A percentile compares a stretch with the other conserved stretches of the same genome.
Conservation (phyloP, 129 eudicot species). For the Chrysanthemum makinoi region DNA sequence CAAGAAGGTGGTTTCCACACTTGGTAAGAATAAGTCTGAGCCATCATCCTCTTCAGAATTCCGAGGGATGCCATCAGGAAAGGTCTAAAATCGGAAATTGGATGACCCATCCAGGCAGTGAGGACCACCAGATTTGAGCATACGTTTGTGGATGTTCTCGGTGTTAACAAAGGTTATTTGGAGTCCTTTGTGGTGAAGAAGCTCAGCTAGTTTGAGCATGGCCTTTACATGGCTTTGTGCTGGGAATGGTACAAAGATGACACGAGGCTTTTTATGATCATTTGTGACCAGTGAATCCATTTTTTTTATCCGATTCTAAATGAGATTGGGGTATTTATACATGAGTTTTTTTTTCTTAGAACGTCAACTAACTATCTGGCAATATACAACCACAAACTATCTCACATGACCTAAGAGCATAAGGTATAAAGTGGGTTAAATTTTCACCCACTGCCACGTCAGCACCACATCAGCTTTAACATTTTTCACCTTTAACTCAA, state of each 20-base stretch:
- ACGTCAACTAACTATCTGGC: too few relatives aligned
- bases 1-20: conserved; percentile 9
- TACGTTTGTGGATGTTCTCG: conserved; percentile 41
- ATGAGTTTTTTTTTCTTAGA: too few relatives aligned
- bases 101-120: conserved; percentile 40
- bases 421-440: too few relatives aligned
- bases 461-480: too few relatives aligned
- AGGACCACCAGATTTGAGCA: conserved; percentile 49
- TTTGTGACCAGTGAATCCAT: neutral
- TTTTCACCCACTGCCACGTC: too few relatives aligned
- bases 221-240: conserved; percentile 25
- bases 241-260: conserved; percentile 4
- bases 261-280: conserved; percentile 2
- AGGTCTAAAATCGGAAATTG: conserved; percentile 46
- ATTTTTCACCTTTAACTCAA: too few relatives aligned
- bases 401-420: too few relatives aligned
- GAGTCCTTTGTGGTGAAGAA: conserved; percentile 22
- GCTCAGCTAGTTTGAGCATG: conserved; percentile 27
- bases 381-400: too few relatives aligned
- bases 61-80: conserved; percentile 54
- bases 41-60: neutral
- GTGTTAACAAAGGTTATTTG: conserved; percentile 27
- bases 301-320: neutral
- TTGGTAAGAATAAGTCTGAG: neutral
- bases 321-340: too few relatives aligned